Base-by-base conservation (phyloP, 306 rosid species). In the Rosa multiflora region DNA sequence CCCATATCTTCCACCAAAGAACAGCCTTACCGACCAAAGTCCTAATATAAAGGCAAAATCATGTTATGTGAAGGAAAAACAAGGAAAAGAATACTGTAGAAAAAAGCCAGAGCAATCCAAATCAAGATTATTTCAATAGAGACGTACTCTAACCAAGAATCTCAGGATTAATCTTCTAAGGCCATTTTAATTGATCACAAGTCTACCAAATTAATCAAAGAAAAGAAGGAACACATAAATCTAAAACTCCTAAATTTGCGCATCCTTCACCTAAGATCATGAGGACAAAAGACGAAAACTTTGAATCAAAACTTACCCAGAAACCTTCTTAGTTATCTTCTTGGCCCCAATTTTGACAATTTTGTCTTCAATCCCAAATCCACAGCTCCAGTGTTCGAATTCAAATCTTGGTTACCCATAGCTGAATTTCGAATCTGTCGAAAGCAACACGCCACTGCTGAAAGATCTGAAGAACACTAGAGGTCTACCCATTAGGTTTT, bases 1-100 rank as follows among this genome's bases (percentile, higher is more conserved):
- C 91, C 87, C 99, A 95, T 95, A 21, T 46, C 85, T 85, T 85
- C 84, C 78, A 73, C 82, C 63, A 81, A 80, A 86, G 72, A 26
- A 74, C 69, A 83, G 71, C 79, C 88, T 86, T 84, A 77, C 80
- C 70, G 82, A 77, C 82, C 67, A 73, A 82, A 72, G 76, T 78
- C 89, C 89, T 91, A 85, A 66, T 70, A 35, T 59, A 73, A 69
- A 77, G 35, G 7, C 21, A 85, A 51, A 56, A 76, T 51, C 74
- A 79, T 64, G 26, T 53, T 62, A 58, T 17, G 69, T 73, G 43
- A 76, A 26, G 40, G 67, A 67, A 73, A 13, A 21, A 15, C 12
- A 17, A 14, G 15, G 20, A 78, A 37, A 12, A n/a, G 12, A 20
- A 67, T 44, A 21, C 17, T 20, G 35, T n/a, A 47, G 5, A 67